Evolutionary conservation across 306 rosid species (phyloP).

Genomic region (Notholithocarpus densiflorus): DNA sequence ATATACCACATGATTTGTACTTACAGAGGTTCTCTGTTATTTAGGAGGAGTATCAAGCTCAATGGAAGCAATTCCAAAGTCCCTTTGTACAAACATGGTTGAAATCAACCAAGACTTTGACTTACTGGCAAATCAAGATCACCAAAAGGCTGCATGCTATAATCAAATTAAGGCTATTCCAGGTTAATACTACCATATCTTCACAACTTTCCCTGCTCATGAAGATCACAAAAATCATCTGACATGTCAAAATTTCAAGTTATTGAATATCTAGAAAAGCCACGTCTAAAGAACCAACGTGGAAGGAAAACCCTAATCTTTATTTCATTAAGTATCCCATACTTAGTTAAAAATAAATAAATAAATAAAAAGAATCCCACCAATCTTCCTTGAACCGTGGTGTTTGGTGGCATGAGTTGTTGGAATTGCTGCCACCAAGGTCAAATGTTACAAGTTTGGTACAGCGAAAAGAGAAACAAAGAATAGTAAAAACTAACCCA

Average conservation of each 20-base stretch:
- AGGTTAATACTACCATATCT: background rate
- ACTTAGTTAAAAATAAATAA: no score
- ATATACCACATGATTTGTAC: background rate
- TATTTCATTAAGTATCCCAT: background rate
- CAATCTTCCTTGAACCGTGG: no score
- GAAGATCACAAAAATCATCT: background rate
- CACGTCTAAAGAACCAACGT: background rate
- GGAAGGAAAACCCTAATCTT: background rate
- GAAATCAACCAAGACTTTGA: conserved; percentile 6
- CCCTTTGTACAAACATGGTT: conserved; percentile 5
- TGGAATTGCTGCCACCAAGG: no score
- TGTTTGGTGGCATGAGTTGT: no score
- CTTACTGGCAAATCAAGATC: conserved; percentile 10
- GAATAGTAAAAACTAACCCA: background rate
- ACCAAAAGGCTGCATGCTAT: conserved; percentile 2
- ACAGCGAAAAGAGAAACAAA: no score
- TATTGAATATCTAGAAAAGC: background rate
- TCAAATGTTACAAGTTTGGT: no score
- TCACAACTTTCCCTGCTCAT: no score
- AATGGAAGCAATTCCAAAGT: conserved; percentile 8
- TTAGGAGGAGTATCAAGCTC: conserved; percentile 1
- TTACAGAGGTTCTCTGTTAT: background rate
- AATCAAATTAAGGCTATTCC: conserved; percentile 6
- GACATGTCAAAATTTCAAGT: background rate
- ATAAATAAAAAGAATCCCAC: no score